phyloP scores from a whole-genome alignment of 345 rosid species.

The Rhodamnia argentea region DNA sequence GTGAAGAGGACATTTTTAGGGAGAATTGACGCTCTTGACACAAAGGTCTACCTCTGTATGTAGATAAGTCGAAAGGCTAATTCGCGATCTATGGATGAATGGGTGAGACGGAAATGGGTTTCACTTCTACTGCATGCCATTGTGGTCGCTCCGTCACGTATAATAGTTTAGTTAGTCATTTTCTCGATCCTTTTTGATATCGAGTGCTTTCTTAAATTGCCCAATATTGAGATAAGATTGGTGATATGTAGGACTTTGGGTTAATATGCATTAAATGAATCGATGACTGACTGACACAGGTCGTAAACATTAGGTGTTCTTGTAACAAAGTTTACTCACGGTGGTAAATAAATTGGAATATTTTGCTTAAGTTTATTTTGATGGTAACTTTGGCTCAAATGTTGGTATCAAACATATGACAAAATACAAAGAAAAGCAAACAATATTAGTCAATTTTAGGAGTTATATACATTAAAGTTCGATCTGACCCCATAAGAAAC shows the following conservation, averaged over 20 bases:
- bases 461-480: not conserved
- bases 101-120: not conserved
- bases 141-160: no score
- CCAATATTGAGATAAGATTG: no score
- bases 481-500: not conserved
- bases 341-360: not conserved
- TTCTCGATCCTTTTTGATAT: no score
- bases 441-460: not conserved
- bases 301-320: not conserved
- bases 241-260: not conserved
- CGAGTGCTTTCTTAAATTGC: no score
- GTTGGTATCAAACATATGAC: not conserved
- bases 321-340: not conserved
- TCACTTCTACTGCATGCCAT: no score
- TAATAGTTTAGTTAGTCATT: no score
- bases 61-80: no score
- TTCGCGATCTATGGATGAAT: no score
- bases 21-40: no score
- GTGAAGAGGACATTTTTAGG: no score
- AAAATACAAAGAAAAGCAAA: not conserved
- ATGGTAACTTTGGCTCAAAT: not conserved
- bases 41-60: no score
- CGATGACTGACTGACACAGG: rapidly evolving
- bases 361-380: not conserved
- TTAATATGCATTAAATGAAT: not conserved